Evolutionary conservation across 164 flowering plant species (phyloP).

Genomic region (Santalum album): DNA sequence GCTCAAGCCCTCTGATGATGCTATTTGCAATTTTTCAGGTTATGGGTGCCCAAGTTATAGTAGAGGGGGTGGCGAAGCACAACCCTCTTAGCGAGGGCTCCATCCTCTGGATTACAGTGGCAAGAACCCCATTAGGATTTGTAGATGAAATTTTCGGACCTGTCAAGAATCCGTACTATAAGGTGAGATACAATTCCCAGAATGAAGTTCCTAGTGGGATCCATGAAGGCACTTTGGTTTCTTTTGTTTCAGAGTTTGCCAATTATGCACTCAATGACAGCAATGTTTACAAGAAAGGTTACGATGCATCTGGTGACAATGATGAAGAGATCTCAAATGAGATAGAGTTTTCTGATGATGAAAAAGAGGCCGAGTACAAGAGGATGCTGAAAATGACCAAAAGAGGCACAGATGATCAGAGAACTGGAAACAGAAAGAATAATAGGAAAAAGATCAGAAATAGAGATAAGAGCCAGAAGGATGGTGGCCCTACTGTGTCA

Average conservation of each 20-base stretch:
- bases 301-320: conserved; percentile 89
- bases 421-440: conserved; percentile 29
- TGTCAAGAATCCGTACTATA: conserved; percentile 78
- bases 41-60: conserved; percentile 66
- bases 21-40: conserved; percentile 32
- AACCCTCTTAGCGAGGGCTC: conserved; percentile 90
- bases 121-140: conserved; percentile 57
- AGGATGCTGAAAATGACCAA: conserved; percentile 47
- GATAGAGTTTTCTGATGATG: conserved; percentile 89
- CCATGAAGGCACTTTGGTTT: conserved; percentile 44
- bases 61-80: conserved; percentile 86
- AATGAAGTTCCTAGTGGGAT: conserved; percentile 68
- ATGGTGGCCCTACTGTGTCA: conserved; percentile 9
- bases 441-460: conserved; percentile 31
- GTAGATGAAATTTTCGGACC: conserved; percentile 96
- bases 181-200: conserved; percentile 77
- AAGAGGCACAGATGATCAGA: conserved; percentile 41
- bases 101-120: conserved; percentile 81
- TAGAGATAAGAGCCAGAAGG: conserved; percentile 22
- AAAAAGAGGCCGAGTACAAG: conserved; percentile 85
- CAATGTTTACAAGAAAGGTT: conserved; percentile 72
- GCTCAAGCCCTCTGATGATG: conserved; percentile 1
- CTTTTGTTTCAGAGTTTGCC: conserved; percentile 82
- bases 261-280: conserved; percentile 59
- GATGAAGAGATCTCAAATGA: conserved; percentile 83